Evolutionary conservation across 768 basidiomycete species (phyloP).

Genomic region (Boletus reticulatus): DNA sequence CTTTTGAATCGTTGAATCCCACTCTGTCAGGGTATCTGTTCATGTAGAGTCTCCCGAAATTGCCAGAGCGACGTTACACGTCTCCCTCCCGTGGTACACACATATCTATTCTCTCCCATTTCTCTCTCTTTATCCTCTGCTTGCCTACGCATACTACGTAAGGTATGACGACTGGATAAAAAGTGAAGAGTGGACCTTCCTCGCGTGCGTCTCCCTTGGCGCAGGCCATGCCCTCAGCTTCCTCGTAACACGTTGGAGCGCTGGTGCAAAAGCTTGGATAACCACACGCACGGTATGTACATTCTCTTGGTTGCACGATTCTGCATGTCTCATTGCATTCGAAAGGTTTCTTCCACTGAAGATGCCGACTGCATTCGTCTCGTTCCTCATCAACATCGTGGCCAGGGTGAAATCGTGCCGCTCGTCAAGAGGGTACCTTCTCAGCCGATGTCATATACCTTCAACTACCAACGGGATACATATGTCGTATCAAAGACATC

Average conservation of each 20-base stretch:
- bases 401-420: conserved; percentile 85
- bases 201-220: conserved; percentile 82
- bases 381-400: conserved; percentile 76
- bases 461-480: conserved; percentile 94
- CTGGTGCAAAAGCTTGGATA: conserved; percentile 72
- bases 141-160: conserved; percentile 89
- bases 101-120: conserved; percentile 78
- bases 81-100: conserved; percentile 62
- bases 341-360: conserved; percentile 58
- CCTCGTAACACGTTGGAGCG: conserved; percentile 87
- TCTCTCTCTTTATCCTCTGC: conserved; percentile 75
- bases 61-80: conserved; percentile 61
- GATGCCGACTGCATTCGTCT: conserved; percentile 82
- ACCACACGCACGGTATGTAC: conserved; percentile 67
- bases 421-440: conserved; percentile 59
- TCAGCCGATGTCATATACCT: conserved; percentile 69
- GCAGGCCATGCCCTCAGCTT: conserved; percentile 91
- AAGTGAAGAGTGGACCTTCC: conserved; percentile 97
- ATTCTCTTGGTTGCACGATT: background rate
- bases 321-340: background rate
- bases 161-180: conserved; percentile 89
- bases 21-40: conserved; percentile 38
- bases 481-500: conserved; percentile 65
- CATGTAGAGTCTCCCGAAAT: conserved; percentile 67
- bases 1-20: background rate